Evolutionary conservation across 179 eudicot genomes (phyloP), one percentile per base, ranked within the genome.

Genomic region (Actinidia arguta): DNA sequence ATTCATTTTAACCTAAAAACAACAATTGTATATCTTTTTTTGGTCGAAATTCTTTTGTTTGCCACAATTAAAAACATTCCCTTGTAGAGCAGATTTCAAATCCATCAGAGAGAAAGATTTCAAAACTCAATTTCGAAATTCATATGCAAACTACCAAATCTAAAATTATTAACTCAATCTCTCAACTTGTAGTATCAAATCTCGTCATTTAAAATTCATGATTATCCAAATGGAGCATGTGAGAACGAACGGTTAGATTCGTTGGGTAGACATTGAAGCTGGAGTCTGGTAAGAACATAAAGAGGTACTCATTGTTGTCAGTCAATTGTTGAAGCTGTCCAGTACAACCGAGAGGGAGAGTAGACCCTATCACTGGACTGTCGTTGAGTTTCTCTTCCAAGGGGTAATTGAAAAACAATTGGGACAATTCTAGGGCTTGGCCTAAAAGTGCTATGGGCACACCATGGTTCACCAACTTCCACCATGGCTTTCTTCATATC

Each of bases 331-430:
- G 82, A 4, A 85, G 88, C 75, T 81, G 85, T 80, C 76, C 83
- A 75, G 25, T 67, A 55, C 87, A 87, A 10, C 89, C 89, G 3
- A 88, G 82, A 2, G 91, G 89, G 20, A 86, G 78, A 52, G 86
- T 84, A 13, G 85, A 84, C 3, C 63, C 85, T 0, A 82, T 9
- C 0, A n/a, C 22, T 4, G 86, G 81, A 12, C 85, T 75, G 61
- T 16, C 82, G 48, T 84, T 78, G 67, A 74, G 59, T 81, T 89
- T 89, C 71, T 85, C 89, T 48, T 86, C 84, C 25, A 63, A 84
- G 0, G 91, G 51, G 39, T 13, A 78, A 27, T 78, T 62, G 48
- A 89, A 88, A 42, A 86, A 88, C 16, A 55, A 39, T 80, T 74
- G 73, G 0, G 89, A 88, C 13, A 88, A 78, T 11, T 86, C 54